Conservation (phyloP, 163 green algal genomes). For the Scenedesmus sp. region DNA sequence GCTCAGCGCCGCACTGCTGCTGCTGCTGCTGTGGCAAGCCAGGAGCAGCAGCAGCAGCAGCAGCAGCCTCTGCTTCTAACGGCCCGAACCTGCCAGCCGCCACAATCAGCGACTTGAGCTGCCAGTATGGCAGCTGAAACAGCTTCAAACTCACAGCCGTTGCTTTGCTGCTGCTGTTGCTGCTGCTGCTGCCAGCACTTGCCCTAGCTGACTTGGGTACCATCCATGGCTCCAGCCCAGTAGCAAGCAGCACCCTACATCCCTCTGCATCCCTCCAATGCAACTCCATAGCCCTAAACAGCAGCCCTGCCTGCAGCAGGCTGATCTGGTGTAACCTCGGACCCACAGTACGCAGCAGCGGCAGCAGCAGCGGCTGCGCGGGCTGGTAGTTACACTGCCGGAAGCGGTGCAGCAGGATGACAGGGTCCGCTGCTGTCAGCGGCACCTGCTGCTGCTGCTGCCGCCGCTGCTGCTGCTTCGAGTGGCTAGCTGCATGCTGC, state of each 20-base stretch:
- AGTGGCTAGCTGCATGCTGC: neutral
- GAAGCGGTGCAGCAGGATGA: constrained; percentile 35
- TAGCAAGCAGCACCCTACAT: neutral
- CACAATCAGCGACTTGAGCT: constrained; percentile 35
- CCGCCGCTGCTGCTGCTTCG: neutral
- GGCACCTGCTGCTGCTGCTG: constrained; percentile 4
- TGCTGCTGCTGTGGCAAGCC: neutral
- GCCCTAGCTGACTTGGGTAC: neutral
- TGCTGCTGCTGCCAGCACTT: neutral
- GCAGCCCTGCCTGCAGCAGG: constrained; percentile 28
- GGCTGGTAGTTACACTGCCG: constrained; percentile 14
- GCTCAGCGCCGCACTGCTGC: neutral
- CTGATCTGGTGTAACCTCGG: constrained; percentile 22
- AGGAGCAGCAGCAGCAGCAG: neutral
- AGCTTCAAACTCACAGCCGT: neutral
- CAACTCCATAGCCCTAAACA: neutral
- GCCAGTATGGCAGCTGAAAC: constrained; percentile 36
- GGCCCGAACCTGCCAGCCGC: constrained; percentile 40
- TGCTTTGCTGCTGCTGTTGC: neutral
- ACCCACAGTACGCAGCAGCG: constrained; percentile 7
- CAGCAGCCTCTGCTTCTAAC: neutral
- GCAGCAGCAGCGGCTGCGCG: neutral
- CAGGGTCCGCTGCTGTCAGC: constrained; percentile 23
- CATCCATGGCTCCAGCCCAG: constrained; percentile 25
- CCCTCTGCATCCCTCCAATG: neutral